phyloP scores from a whole-genome alignment of 352 stramenopile genomes.

The Globisporangium acanthophoron region DNA sequence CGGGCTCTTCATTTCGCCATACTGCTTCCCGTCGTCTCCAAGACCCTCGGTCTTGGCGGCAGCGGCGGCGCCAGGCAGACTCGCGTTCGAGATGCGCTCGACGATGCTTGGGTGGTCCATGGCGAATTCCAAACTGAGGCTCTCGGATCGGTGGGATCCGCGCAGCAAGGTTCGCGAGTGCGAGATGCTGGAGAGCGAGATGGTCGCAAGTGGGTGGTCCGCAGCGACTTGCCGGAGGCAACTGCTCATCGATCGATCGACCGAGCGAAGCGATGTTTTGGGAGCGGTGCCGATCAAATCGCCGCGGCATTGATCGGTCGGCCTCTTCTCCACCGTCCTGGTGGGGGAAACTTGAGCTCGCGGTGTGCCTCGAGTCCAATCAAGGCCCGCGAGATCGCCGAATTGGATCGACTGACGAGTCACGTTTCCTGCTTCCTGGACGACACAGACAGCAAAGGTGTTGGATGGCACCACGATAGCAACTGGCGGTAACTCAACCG shows the following conservation, averaged over 20 bases:
- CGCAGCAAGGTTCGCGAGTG: not conserved
- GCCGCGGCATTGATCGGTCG: not conserved
- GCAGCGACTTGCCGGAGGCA: not conserved
- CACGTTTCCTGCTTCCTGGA: not conserved
- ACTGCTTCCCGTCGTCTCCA: constrained; percentile 3
- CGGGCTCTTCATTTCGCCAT: constrained; percentile 20
- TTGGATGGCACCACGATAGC: not conserved
- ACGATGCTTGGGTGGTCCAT: constrained; percentile 17
- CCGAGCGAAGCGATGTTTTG: too few relatives aligned
- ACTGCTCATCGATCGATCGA: too few relatives aligned
- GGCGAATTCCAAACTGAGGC: constrained; percentile 3
- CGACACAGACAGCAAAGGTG: not conserved
- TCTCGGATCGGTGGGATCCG: not conserved
- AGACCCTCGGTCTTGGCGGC: not conserved
- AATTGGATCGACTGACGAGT: not conserved
- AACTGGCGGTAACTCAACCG: too few relatives aligned
- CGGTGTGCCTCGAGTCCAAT: not conserved
- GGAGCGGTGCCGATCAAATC: not conserved
- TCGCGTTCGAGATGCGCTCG: constrained; percentile 18
- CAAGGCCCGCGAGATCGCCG: not conserved
- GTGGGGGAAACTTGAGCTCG: not conserved
- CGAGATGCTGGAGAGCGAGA: not conserved
- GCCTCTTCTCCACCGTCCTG: too few relatives aligned
- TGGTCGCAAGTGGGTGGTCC: not conserved
- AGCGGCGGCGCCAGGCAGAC: not conserved